These are phyloP conservation scores for Cladosporium sp. DNA, from an alignment of 2,329 filamentous ascomycete species.

Conservation along the genomic window DNA sequence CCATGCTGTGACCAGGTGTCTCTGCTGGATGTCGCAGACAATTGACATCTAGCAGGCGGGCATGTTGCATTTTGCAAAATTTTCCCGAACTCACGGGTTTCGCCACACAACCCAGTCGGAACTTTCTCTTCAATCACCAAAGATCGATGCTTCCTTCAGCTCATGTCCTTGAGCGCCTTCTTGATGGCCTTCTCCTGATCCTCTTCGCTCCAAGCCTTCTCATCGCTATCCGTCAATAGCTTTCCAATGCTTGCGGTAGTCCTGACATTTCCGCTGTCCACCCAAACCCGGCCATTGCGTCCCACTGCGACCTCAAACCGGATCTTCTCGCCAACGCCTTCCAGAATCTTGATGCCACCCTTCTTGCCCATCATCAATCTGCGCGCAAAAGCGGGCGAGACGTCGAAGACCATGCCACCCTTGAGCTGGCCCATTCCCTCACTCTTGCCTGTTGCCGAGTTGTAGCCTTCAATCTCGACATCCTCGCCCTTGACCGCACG, in stretches of 20 bases:
- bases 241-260: constrained; percentile 76
- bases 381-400: constrained; percentile 80
- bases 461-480: constrained; percentile 86
- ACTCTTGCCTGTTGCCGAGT: constrained; percentile 79
- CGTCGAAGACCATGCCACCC: constrained; percentile 81
- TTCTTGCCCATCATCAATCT: constrained; percentile 64
- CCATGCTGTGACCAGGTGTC: background rate
- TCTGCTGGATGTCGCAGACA: background rate
- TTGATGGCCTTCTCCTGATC: constrained; percentile 70
- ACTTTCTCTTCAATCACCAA: background rate
- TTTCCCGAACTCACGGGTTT: background rate
- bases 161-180: constrained; percentile 61
- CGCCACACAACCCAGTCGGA: background rate
- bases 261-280: constrained; percentile 73
- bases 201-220: constrained; percentile 61
- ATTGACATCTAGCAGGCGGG: background rate
- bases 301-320: constrained; percentile 93
- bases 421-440: constrained; percentile 82
- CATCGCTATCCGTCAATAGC: constrained; percentile 76
- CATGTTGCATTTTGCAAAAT: background rate
- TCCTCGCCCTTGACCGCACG: constrained; percentile 81
- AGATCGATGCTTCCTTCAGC: constrained; percentile 13
- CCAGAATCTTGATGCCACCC: constrained; percentile 71
- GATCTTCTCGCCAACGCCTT: constrained; percentile 77
- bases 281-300: constrained; percentile 89